Evolutionary conservation across 2,329 filamentous ascomycete species (phyloP).

Genomic region (Diaporthe ampelina): DNA sequence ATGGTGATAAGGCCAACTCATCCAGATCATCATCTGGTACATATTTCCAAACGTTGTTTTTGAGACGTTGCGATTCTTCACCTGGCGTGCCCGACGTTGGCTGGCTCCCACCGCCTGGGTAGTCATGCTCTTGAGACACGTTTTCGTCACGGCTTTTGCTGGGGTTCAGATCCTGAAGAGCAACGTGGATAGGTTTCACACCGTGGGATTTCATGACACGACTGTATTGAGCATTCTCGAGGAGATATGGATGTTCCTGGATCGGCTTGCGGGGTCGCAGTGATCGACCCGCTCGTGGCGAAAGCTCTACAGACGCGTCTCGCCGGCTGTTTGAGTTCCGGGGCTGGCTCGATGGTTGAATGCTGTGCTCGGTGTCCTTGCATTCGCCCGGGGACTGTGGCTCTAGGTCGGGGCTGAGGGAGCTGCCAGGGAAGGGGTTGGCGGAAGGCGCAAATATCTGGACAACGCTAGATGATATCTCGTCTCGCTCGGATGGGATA

Average conservation of each 20-base stretch:
- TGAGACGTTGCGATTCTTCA: slow-evolving; percentile 46
- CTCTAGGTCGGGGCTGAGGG: not conserved
- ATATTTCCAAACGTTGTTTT: slow-evolving; percentile 54
- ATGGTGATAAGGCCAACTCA: slow-evolving; percentile 48
- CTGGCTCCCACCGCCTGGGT: slow-evolving; percentile 64
- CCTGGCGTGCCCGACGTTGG: slow-evolving; percentile 48
- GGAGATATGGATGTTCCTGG: slow-evolving; percentile 70
- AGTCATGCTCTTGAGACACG: slow-evolving; percentile 64
- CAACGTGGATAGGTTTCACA: slow-evolving; percentile 64
- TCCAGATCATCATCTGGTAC: slow-evolving; percentile 44
- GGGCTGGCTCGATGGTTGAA: not conserved
- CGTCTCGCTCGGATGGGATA: slow-evolving; percentile 37
- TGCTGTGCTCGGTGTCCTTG: not conserved
- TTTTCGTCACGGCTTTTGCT: slow-evolving; percentile 45
- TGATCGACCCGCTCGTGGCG: slow-evolving; percentile 53
- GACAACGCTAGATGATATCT: slow-evolving; percentile 50
- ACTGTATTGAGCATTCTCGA: slow-evolving; percentile 69
- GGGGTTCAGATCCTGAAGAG: slow-evolving; percentile 48
- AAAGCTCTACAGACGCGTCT: not conserved
- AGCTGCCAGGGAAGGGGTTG: slow-evolving; percentile 27
- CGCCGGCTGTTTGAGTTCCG: slow-evolving; percentile 6
- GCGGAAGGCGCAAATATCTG: slow-evolving; percentile 41
- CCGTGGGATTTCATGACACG: slow-evolving; percentile 67
- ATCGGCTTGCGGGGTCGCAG: slow-evolving; percentile 73
- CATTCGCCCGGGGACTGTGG: not conserved